These are phyloP conservation scores for Parastagonospora avenae DNA, from an alignment of 2,329 filamentous ascomycete genomes.

Conservation along the genomic window DNA sequence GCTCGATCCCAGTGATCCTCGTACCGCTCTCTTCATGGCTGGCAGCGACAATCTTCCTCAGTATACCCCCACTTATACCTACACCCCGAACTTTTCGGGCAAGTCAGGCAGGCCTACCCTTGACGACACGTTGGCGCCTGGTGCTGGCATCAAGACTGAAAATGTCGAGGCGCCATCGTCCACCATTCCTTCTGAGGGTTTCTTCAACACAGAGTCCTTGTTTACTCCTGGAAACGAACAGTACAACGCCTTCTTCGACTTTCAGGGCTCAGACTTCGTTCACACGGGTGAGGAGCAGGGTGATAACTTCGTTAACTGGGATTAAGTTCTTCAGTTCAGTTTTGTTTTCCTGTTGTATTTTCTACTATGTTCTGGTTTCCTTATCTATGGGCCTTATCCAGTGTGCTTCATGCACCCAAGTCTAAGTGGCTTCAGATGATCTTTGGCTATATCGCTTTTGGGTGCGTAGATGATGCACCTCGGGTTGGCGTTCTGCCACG, in stretches of 20 bases:
- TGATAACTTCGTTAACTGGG: slow-evolving; percentile 33
- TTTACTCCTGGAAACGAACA: slow-evolving; percentile 28
- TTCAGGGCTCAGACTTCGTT: slow-evolving; percentile 18
- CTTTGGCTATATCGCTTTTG: slow-evolving; percentile 5
- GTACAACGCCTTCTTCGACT: slow-evolving; percentile 30
- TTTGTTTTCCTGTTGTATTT: background rate
- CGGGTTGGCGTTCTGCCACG: slow-evolving; percentile 12
- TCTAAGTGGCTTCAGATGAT: background rate
- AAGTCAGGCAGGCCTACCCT: slow-evolving; percentile 26
- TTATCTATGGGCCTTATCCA: background rate
- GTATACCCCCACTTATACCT: slow-evolving; percentile 50
- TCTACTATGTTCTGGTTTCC: background rate
- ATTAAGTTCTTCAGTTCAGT: slow-evolving; percentile 8
- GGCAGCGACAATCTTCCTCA: slow-evolving; percentile 50
- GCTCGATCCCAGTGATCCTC: slow-evolving; percentile 53
- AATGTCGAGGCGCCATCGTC: slow-evolving; percentile 16
- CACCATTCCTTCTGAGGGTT: slow-evolving; percentile 28
- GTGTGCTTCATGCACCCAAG: slow-evolving; percentile 1
- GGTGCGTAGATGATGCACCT: slow-evolving; percentile 15
- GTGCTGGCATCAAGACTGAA: slow-evolving; percentile 31
- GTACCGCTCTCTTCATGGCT: slow-evolving; percentile 54
- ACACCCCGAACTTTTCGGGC: slow-evolving; percentile 50
- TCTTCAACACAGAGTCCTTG: slow-evolving; percentile 21
- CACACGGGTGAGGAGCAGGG: slow-evolving; percentile 23
- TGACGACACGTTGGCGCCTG: slow-evolving; percentile 39